Evolutionary conservation across 2,329 filamentous ascomycete species (phyloP).

Genomic region (Stachybotrys elegans): DNA sequence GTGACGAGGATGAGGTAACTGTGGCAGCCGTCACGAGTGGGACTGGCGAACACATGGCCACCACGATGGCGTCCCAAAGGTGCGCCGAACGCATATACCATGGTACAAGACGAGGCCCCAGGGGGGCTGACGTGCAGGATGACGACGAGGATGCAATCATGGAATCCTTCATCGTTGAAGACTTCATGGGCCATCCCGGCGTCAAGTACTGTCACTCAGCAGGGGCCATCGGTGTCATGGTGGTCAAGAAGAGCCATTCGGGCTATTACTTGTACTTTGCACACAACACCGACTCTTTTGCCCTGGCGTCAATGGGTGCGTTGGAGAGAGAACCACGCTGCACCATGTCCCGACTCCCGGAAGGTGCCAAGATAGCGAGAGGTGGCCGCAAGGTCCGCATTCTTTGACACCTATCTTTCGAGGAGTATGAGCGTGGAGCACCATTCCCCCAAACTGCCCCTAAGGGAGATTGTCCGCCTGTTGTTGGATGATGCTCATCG

Average conservation of each 20-base stretch:
- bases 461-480: too few species aligned
- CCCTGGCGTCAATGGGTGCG: constrained; percentile 82
- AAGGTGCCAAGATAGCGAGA: constrained; percentile 47
- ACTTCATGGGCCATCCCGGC: constrained; percentile 90
- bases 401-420: constrained; percentile 21
- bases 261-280: constrained; percentile 87
- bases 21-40: constrained; percentile 89
- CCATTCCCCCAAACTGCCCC: too few species aligned
- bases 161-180: constrained; percentile 71
- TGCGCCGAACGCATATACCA: constrained; percentile 83
- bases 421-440: too few species aligned
- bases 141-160: constrained; percentile 74
- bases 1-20: constrained; percentile 62
- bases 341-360: constrained; percentile 76
- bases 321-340: constrained; percentile 70
- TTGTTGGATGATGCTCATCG: too few species aligned
- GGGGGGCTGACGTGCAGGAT: constrained; percentile 59
- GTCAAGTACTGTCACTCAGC: constrained; percentile 73
- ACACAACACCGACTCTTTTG: constrained; percentile 89
- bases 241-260: constrained; percentile 74
- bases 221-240: constrained; percentile 88
- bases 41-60: constrained; percentile 97
- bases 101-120: constrained; percentile 53
- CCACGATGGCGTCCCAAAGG: constrained; percentile 81
- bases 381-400: constrained; percentile 46